Evolutionary conservation across 805 yeast genomes (phyloP).

Genomic region (Barnettozyma sucrosica): DNA sequence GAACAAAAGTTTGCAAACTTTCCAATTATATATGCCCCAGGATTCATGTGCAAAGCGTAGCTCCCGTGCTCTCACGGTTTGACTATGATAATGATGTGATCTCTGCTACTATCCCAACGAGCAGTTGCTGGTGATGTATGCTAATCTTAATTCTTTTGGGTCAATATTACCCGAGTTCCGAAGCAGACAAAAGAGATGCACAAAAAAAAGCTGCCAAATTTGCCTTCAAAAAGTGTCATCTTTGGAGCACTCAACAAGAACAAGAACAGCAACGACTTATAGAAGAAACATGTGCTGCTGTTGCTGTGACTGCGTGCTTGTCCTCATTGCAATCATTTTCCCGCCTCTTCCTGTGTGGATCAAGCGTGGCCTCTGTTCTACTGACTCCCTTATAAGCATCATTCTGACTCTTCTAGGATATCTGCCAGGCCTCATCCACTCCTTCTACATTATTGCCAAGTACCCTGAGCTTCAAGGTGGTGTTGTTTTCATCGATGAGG

Average conservation of each 20-base stretch:
- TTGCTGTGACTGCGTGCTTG: slow-evolving; percentile 54
- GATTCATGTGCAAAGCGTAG: neutral
- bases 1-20: too few species aligned
- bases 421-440: slow-evolving; percentile 72
- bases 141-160: too few species aligned
- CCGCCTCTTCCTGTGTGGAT: slow-evolving; percentile 79
- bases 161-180: neutral
- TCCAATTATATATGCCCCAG: neutral
- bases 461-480: slow-evolving; percentile 42
- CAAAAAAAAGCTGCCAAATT: neutral
- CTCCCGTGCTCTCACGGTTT: neutral
- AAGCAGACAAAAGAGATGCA: neutral
- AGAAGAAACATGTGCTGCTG: slow-evolving; percentile 8
- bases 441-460: slow-evolving; percentile 71
- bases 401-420: slow-evolving; percentile 66
- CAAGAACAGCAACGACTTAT: neutral
- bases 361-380: slow-evolving; percentile 67
- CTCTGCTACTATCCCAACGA: too few species aligned
- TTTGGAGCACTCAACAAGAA: too few species aligned
- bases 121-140: neutral
- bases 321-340: slow-evolving; percentile 60
- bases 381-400: slow-evolving; percentile 64
- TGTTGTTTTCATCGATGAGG: slow-evolving; percentile 26
- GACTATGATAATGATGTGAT: neutral
- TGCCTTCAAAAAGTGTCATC: too few species aligned